Evolutionary conservation across 2,329 filamentous ascomycete species (phyloP).

Genomic region (Sphaerostilbella broomeana): DNA sequence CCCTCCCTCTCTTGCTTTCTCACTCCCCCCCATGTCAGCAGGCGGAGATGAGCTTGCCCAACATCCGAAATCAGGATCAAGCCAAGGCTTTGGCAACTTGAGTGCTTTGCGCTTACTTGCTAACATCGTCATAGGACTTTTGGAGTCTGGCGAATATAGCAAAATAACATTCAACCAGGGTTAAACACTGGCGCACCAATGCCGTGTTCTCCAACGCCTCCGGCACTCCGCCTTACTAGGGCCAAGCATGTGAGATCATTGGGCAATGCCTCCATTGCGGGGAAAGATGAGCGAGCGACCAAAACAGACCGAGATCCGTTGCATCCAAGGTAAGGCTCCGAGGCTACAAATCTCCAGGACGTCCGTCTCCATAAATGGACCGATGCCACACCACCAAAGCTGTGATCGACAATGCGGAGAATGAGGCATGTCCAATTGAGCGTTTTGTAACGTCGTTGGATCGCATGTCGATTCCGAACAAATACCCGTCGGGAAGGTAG

Average conservation of each 20-base stretch:
- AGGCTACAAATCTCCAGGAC: constrained; percentile 1
- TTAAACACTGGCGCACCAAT: constrained; percentile 9
- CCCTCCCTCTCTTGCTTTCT: not conserved
- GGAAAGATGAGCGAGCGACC: no score
- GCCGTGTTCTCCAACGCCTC: constrained; percentile 1
- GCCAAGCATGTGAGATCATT: constrained; percentile 4
- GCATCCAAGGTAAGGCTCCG: not conserved
- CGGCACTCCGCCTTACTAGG: not conserved
- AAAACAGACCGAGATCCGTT: no score
- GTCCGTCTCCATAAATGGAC: constrained; percentile 8
- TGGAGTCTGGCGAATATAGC: no score
- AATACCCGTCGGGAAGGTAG: constrained; percentile 12
- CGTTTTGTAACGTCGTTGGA: not conserved
- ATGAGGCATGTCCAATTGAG: constrained; percentile 1
- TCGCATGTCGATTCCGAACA: constrained; percentile 2
- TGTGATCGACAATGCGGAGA: constrained; percentile 7
- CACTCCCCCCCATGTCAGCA: no score
- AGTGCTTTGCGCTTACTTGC: no score
- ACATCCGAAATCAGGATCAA: no score
- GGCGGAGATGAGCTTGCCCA: no score
- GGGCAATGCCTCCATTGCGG: no score
- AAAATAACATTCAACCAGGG: no score
- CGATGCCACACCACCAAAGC: constrained; percentile 7
- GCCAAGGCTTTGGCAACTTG: no score
- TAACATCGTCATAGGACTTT: no score